Conservation (phyloP, 2,329 filamentous ascomycete genomes). For the Zasmidium cellare region DNA sequence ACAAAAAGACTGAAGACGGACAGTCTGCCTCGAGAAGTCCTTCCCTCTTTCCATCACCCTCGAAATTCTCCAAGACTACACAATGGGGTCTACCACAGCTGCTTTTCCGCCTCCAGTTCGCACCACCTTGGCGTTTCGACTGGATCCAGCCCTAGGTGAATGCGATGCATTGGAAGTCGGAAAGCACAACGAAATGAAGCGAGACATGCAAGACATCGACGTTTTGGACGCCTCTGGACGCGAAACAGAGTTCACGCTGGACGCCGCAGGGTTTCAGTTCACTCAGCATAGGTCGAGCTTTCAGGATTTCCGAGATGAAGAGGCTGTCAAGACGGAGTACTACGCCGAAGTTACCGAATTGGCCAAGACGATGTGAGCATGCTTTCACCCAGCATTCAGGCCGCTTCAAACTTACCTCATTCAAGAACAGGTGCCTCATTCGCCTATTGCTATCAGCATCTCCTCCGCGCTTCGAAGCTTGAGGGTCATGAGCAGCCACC, state of each 20-base stretch:
- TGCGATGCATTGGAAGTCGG: background rate
- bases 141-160: background rate
- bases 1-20: too few relatives aligned
- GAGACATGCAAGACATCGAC: background rate
- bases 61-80: too few relatives aligned
- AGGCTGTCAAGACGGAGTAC: background rate
- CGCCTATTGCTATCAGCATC: background rate
- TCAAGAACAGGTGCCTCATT: background rate
- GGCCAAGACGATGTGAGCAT: background rate
- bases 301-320: background rate
- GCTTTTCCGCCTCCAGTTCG: too few relatives aligned
- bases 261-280: background rate
- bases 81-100: too few relatives aligned
- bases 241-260: background rate
- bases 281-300: background rate
- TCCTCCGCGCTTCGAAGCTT: background rate
- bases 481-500: background rate
- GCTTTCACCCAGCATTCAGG: too few relatives aligned
- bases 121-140: background rate
- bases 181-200: background rate
- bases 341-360: background rate
- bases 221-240: background rate
- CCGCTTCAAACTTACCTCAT: too few relatives aligned
- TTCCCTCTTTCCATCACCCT: too few relatives aligned
- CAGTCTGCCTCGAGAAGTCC: too few relatives aligned